Evolutionary conservation across 2,329 filamentous ascomycete genomes (phyloP).

Genomic region (Ceratocystis diversiconidia): DNA sequence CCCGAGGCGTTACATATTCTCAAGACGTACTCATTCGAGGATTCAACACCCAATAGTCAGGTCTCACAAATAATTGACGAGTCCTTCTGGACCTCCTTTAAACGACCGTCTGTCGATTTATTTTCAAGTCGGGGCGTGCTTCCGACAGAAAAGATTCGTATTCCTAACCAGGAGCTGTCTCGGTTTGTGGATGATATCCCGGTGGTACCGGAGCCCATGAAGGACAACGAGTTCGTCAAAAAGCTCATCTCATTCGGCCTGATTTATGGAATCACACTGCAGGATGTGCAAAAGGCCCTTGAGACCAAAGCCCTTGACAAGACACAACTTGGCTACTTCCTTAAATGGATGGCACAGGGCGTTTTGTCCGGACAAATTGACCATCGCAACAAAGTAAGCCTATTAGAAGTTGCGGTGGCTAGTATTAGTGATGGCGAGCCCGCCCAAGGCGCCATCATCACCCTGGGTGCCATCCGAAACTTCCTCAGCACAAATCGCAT

Average conservation of each 20-base stretch:
- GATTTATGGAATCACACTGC: conserved; percentile 73
- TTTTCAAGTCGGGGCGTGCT: conserved; percentile 79
- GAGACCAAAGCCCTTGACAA: conserved; percentile 68
- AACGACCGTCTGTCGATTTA: conserved; percentile 68
- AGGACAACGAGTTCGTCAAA: conserved; percentile 58
- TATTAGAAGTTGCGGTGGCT: conserved; percentile 71
- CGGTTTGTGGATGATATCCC: conserved; percentile 81
- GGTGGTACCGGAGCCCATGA: conserved; percentile 63
- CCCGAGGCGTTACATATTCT: conserved; percentile 70
- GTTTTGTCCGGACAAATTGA: conserved; percentile 61
- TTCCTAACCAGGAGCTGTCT: conserved; percentile 50
- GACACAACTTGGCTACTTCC: conserved; percentile 64
- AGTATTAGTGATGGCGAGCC: conserved; percentile 45
- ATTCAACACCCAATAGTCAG: conserved; percentile 75
- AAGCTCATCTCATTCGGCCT: conserved; percentile 74
- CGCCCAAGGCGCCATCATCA: conserved; percentile 55
- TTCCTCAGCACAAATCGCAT: conserved; percentile 69
- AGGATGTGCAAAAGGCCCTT: conserved; percentile 72
- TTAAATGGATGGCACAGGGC: conserved; percentile 69
- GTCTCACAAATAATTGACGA: conserved; percentile 84
- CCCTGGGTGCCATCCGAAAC: conserved; percentile 58
- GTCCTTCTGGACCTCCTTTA: conserved; percentile 88
- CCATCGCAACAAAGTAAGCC: conserved; percentile 44
- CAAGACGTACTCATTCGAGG: conserved; percentile 74
- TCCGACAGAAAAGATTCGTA: conserved; percentile 67